Evolutionary conservation across 345 rosid species (phyloP), one percentile per base, ranked within the genome.

Genomic region (Limnanthes douglasii): DNA sequence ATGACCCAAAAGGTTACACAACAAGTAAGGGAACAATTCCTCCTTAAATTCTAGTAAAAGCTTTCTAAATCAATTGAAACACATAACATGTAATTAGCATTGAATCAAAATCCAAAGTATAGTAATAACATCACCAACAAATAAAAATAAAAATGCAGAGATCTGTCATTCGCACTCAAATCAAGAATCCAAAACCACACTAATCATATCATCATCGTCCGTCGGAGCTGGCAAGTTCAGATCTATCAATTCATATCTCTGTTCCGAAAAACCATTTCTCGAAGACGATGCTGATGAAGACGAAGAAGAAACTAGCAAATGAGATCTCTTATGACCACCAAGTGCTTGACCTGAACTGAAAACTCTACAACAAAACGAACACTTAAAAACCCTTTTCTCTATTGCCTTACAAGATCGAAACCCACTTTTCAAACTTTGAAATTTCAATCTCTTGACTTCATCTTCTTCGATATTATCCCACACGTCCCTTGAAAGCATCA

Each of bases 401-500:
- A 78, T 41, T 16, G 79, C 78, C 37, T 45, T 61, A n/a, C 51
- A 61, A 21, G 90, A 73, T 44, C 69, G 68, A 37, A 78, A 78
- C 31, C 21, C 43, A 35, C 57, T 68, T 40, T 56, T 68, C n/a
- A n/a, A n/a, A n/a, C n/a, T n/a, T n/a, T n/a, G 40, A 18, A 24
- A 22, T 15, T 39, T 56, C 24, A 41, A 12, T 9, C 32, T 0
- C 23, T 54, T 40, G 40, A 48, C 39, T 53, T 60, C 52, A 44
- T 45, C 36, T 61, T 72, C 11, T 60, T 53, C 7, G 61, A 45
- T 37, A 39, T 69, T 9, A 57, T 53, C 62, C 66, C 96, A 68
- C 35, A 59, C 75, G 63, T 80, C 96, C 26, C 98, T 73, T 1
- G 96, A 90, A 4, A 90, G 77, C 98, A 90, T 75, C 78, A 90